phyloP scores from a whole-genome alignment of 805 yeast species.

The Candida nanaspora region DNA sequence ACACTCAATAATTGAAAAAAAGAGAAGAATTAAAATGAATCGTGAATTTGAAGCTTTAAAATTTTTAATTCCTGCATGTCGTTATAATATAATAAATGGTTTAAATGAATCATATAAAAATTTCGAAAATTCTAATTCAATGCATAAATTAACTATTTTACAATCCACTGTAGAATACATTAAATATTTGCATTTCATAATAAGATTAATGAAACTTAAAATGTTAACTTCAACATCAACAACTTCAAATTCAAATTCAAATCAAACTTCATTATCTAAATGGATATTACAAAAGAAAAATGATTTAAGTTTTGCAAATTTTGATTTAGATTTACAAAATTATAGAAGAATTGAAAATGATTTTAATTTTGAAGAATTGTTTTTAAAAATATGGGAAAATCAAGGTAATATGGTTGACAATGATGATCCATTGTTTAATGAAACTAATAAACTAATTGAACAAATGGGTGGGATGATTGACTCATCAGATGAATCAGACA shows the following conservation, averaged over 20 bases:
- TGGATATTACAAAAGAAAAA: conserved; percentile 29
- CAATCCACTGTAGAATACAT: conserved; percentile 83
- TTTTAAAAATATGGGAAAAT: conserved; percentile 21
- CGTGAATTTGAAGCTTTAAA: conserved; percentile 78
- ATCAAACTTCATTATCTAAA: conserved; percentile 12
- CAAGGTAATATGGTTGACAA: conserved; percentile 16
- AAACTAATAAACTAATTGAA: conserved; percentile 6
- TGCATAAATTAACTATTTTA: conserved; percentile 74
- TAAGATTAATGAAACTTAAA: conserved; percentile 43
- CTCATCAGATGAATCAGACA: background rate
- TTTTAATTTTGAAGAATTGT: conserved; percentile 39
- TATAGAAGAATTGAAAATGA: conserved; percentile 55
- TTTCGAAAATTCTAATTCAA: conserved; percentile 28
- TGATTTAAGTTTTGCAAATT: conserved; percentile 38
- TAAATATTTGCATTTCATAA: conserved; percentile 55
- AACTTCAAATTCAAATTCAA: no score
- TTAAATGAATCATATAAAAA: conserved; percentile 14
- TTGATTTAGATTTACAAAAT: conserved; percentile 51
- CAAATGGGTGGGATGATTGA: background rate
- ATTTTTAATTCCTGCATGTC: conserved; percentile 71
- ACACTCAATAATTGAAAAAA: conserved; percentile 75
- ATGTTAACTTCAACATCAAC: no score
- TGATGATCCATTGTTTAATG: conserved; percentile 21
- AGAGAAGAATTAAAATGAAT: conserved; percentile 72
- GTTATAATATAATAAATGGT: conserved; percentile 33